Percentiles rank a stretch among this genome's conserved stretches.
Evolutionary conservation across 2,329 filamentous ascomycete genomes (phyloP).

Genomic region (Amauroascus verrucosus): DNA sequence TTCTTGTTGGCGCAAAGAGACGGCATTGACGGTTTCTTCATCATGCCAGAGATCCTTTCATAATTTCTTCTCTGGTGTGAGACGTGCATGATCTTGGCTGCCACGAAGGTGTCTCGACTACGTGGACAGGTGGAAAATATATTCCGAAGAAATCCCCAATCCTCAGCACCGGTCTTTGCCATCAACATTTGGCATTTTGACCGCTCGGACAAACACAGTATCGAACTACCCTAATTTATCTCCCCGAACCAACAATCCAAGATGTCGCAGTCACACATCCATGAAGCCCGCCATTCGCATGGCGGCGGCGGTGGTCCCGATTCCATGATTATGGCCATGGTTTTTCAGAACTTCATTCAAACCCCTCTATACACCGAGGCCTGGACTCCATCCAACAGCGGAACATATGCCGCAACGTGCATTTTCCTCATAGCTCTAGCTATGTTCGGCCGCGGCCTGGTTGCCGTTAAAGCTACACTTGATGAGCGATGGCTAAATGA

Average conservation of each 20-base stretch:
- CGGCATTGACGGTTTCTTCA: neutral
- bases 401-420: constrained; percentile 76
- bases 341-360: constrained; percentile 41
- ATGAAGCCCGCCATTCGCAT: constrained; percentile 4
- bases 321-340: constrained; percentile 26
- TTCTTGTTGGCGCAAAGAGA: neutral
- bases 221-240: too few species aligned
- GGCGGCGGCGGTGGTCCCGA: neutral
- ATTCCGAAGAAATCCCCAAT: neutral
- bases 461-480: constrained; percentile 56
- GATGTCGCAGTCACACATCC: too few species aligned
- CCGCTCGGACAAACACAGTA: neutral
- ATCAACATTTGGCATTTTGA: neutral
- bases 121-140: neutral
- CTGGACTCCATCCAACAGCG: constrained; percentile 64
- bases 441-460: constrained; percentile 56
- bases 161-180: neutral
- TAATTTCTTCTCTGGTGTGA: neutral
- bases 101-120: constrained; percentile 1
- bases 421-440: constrained; percentile 78
- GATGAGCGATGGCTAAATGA: constrained; percentile 57
- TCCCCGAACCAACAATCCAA: too few species aligned
- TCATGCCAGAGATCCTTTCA: neutral
- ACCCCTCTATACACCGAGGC: constrained; percentile 56
- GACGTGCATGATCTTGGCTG: constrained; percentile 9